A percentile compares a stretch with the other conserved stretches of the same genome.
phyloP scores from a whole-genome alignment of 108 stramenopile species.

The Skeletonema potamos region DNA sequence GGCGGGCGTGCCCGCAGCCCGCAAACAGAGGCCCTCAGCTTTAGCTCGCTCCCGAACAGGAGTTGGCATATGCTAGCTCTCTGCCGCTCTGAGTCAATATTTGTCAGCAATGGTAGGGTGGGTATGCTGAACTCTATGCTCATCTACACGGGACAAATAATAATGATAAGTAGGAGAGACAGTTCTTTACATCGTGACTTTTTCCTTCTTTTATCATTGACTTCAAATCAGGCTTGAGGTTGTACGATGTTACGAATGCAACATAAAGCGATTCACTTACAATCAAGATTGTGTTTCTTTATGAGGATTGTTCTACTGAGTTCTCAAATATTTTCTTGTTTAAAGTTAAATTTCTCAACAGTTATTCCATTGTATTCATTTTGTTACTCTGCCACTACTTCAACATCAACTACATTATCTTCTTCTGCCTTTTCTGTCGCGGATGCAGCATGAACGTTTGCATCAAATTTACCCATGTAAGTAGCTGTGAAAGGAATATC shows the following conservation, averaged over 20 bases:
- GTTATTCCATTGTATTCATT: not conserved
- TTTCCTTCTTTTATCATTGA: too few species aligned
- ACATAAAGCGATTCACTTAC: too few species aligned
- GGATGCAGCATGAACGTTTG: not conserved
- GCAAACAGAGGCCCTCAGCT: too few species aligned
- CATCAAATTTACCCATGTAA: constrained; percentile 63
- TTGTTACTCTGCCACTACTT: constrained; percentile 30
- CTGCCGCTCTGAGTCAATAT: too few species aligned
- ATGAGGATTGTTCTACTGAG: not conserved
- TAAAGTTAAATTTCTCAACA: not conserved
- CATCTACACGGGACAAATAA: not conserved
- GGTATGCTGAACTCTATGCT: too few species aligned
- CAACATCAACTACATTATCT: constrained; percentile 43
- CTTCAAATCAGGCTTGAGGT: not conserved
- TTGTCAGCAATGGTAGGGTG: too few species aligned
- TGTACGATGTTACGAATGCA: not conserved
- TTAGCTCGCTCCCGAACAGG: too few species aligned
- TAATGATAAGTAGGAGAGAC: too few species aligned
- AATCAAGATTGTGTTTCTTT: not conserved
- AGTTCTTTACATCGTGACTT: too few species aligned
- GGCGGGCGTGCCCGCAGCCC: too few species aligned
- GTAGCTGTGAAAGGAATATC: constrained; percentile 74
- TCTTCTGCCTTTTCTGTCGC: constrained; percentile 6
- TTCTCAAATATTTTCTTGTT: not conserved
- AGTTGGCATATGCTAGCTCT: too few species aligned